These are phyloP conservation scores for Berberis thunbergii DNA, from an alignment of 164 flowering plant species.

Conservation along the genomic window DNA sequence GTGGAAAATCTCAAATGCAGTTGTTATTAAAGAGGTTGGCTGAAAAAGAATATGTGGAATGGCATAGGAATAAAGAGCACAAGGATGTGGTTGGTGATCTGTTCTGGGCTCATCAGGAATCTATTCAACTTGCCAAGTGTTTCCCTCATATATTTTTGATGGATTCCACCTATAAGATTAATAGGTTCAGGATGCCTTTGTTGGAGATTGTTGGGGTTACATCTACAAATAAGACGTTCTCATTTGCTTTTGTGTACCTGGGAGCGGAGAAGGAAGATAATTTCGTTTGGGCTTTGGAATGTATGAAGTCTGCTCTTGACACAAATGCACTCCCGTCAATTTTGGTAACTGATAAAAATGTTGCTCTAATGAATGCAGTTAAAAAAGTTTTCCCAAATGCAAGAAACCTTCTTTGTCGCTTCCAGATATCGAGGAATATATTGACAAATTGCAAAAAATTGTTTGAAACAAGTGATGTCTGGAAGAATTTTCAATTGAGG, in stretches of 20 bases:
- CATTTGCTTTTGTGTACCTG: neutral
- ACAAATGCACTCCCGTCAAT: neutral
- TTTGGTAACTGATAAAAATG: neutral
- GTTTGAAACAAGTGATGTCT: neutral
- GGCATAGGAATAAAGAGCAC: neutral
- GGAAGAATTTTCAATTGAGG: no score
- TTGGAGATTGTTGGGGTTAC: slow-evolving; percentile 5
- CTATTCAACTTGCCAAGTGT: neutral
- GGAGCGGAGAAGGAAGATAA: slow-evolving; percentile 1
- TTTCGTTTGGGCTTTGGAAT: neutral
- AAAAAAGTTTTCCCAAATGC: neutral
- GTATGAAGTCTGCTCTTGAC: neutral
- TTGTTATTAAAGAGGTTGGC: neutral
- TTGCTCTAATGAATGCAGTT: slow-evolving; percentile 3
- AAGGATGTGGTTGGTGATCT: no score
- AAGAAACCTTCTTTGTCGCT: slow-evolving; percentile 2
- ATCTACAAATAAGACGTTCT: slow-evolving; percentile 5
- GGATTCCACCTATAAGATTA: slow-evolving; percentile 3
- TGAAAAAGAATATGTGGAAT: neutral
- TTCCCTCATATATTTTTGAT: slow-evolving; percentile 2
- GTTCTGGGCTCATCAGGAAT: neutral
- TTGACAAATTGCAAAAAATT: slow-evolving; percentile 3
- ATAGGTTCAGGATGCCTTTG: neutral
- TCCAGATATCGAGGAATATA: neutral
- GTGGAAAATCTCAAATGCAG: neutral